Evolutionary conservation across 2,329 filamentous ascomycete species (phyloP).

Genomic region (Ascochyta clinopodiicola): DNA sequence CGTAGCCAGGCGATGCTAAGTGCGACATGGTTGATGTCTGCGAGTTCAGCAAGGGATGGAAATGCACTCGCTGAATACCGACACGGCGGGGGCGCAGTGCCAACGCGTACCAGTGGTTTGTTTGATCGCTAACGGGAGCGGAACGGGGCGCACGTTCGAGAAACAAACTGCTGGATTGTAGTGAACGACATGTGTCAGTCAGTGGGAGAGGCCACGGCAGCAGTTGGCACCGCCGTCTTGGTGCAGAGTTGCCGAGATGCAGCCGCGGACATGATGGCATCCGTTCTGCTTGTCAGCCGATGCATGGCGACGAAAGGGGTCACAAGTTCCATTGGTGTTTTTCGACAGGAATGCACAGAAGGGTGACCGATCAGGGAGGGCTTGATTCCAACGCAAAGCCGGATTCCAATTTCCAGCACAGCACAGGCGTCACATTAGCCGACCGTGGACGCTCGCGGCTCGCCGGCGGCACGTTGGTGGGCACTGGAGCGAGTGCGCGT

Average conservation of each 20-base stretch:
- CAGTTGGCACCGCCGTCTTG: background rate
- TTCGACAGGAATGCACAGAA: slow-evolving; percentile 39
- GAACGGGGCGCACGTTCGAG: slow-evolving; percentile 32
- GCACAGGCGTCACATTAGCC: slow-evolving; percentile 22
- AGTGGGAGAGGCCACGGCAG: background rate
- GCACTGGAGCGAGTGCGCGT: background rate
- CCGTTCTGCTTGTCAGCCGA: slow-evolving; percentile 9
- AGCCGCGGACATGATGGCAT: slow-evolving; percentile 27
- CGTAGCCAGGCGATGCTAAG: slow-evolving; percentile 18
- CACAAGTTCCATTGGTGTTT: slow-evolving; percentile 18
- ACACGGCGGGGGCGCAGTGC: slow-evolving; percentile 22
- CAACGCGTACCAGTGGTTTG: slow-evolving; percentile 26
- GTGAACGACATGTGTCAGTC: slow-evolving; percentile 14
- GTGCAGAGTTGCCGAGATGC: slow-evolving; percentile 12
- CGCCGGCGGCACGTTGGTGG: slow-evolving; percentile 6
- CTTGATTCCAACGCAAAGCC: slow-evolving; percentile 17
- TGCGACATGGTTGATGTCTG: slow-evolving; percentile 13
- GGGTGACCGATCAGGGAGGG: slow-evolving; percentile 25
- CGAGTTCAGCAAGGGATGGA: slow-evolving; percentile 13
- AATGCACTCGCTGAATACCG: slow-evolving; percentile 18
- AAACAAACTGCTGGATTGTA: slow-evolving; percentile 26
- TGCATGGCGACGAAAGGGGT: slow-evolving; percentile 18
- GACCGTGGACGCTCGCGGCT: slow-evolving; percentile 22
- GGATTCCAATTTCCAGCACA: background rate
- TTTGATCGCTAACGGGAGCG: slow-evolving; percentile 37